These are phyloP conservation scores for Fermentozyma sake DNA, from an alignment of 1,139 yeast genomes.

Conservation along the genomic window DNA sequence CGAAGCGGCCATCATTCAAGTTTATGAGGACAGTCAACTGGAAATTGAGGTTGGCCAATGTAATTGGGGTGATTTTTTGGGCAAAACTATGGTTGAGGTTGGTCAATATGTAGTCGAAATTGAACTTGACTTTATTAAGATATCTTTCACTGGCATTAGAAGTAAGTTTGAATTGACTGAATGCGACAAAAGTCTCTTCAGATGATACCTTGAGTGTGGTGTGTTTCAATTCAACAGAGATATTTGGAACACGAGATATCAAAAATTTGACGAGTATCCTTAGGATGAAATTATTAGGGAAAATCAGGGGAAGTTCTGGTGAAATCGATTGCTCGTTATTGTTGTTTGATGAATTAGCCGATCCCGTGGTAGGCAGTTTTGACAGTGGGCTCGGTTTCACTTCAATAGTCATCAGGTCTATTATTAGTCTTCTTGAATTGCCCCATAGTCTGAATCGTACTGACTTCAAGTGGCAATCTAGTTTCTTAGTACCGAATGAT, in stretches of 20 bases:
- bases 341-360: too few species aligned
- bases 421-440: conserved; percentile 27
- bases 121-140: conserved; percentile 17
- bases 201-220: too few species aligned
- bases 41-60: conserved; percentile 16
- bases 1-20: conserved; percentile 16
- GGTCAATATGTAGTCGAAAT: conserved; percentile 13
- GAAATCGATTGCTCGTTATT: too few species aligned
- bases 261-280: too few species aligned
- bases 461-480: conserved; percentile 17
- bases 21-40: conserved; percentile 19
- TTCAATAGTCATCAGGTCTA: conserved; percentile 15
- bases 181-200: too few species aligned
- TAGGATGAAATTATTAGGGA: too few species aligned
- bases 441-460: conserved; percentile 40
- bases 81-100: conserved; percentile 3
- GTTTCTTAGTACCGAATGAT: conserved; percentile 12
- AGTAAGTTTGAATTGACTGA: conserved; percentile 15
- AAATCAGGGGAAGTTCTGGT: too few species aligned
- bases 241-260: too few species aligned
- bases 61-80: not conserved
- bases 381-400: too few species aligned
- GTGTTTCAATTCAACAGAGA: too few species aligned
- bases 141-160: conserved; percentile 21
- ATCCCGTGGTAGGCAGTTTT: too few species aligned